Percentiles rank a stretch among this genome's conserved stretches.
Conservation (phyloP, 768 basidiomycete genomes). For the Heimioporus sp. region DNA sequence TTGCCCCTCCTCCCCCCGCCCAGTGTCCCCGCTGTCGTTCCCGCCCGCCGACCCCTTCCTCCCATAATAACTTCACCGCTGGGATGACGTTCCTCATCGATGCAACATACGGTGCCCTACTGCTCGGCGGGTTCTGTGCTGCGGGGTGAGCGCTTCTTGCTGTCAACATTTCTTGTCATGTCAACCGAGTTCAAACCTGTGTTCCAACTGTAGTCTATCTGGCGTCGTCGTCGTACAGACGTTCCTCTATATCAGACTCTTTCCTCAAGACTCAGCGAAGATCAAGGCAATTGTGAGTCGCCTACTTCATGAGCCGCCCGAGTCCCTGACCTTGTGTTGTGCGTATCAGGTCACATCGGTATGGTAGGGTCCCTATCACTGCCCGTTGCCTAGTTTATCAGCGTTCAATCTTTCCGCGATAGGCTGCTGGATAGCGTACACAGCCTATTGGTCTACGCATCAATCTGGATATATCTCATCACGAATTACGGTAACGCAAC, state of each 20-base stretch:
- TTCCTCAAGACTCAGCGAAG: conserved; percentile 21
- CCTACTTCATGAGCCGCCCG: neutral
- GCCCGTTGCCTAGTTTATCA: neutral
- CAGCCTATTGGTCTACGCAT: conserved; percentile 38
- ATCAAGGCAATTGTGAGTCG: conserved; percentile 24
- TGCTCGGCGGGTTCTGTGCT: no score
- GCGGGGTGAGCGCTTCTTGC: no score
- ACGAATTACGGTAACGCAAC: conserved; percentile 37
- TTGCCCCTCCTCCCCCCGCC: no score
- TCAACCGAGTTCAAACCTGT: no score
- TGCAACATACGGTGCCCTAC: no score
- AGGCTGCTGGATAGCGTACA: conserved; percentile 40
- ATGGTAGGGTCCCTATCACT: conserved; percentile 15
- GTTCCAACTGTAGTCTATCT: neutral
- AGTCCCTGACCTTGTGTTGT: neutral
- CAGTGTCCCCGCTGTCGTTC: no score
- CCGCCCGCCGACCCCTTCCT: no score
- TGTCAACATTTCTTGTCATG: no score
- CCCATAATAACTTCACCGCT: no score
- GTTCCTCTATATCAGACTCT: conserved; percentile 29
- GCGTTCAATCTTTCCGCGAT: neutral
- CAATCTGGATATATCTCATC: conserved; percentile 46
- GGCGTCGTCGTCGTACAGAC: conserved; percentile 27
- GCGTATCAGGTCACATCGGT: conserved; percentile 25
- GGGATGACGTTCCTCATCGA: no score